A percentile compares a stretch with the other conserved stretches of the same genome.
Conservation (phyloP, 2,329 filamentous ascomycete species). For the Mollisiaceae sp. region DNA sequence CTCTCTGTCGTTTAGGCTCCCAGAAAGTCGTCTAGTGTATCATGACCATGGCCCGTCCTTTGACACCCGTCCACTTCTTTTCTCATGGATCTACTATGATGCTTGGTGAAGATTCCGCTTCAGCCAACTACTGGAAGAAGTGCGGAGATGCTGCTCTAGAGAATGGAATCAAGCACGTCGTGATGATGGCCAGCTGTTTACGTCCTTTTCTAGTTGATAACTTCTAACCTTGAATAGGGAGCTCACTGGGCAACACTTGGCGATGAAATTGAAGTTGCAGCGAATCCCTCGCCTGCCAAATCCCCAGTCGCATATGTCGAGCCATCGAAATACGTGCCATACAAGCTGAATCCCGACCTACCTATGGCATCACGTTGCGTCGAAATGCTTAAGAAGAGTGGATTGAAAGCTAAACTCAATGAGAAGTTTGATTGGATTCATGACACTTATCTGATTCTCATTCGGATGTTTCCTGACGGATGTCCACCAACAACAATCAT, state of each 20-base stretch:
- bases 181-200: slow-evolving; percentile 63
- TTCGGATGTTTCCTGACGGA: slow-evolving; percentile 69
- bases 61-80: slow-evolving; percentile 52
- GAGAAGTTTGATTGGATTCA: slow-evolving; percentile 72
- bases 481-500: slow-evolving; percentile 70
- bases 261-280: slow-evolving; percentile 63
- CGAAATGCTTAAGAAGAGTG: slow-evolving; percentile 52
- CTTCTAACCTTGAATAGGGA: slow-evolving; percentile 47
- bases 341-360: slow-evolving; percentile 65
- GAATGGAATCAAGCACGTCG: slow-evolving; percentile 62
- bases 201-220: background rate
- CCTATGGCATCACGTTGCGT: slow-evolving; percentile 56
- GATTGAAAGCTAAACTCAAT: slow-evolving; percentile 60
- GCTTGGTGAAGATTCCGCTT: slow-evolving; percentile 66
- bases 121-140: slow-evolving; percentile 69
- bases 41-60: no score
- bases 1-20: no score
- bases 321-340: slow-evolving; percentile 67
- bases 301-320: slow-evolving; percentile 70
- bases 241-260: slow-evolving; percentile 68
- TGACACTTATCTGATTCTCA: slow-evolving; percentile 71
- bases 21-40: no score
- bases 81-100: slow-evolving; percentile 76
- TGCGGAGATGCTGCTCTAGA: slow-evolving; percentile 66
- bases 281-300: slow-evolving; percentile 64